These are phyloP conservation scores for Penicillium sp. DNA, from an alignment of 2,329 filamentous ascomycete genomes.

Conservation along the genomic window DNA sequence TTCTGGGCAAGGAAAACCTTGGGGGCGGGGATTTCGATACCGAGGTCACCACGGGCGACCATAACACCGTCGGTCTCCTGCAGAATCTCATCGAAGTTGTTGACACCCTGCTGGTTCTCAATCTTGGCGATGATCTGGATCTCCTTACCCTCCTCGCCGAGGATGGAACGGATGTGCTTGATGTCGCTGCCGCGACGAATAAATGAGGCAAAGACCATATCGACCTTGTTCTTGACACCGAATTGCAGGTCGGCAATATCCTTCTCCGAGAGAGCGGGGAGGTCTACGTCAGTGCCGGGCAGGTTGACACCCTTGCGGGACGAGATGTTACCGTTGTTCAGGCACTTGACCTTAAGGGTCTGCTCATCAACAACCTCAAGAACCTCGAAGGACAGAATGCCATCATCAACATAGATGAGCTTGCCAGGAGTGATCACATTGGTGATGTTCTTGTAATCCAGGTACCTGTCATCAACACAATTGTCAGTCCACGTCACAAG, in stretches of 20 bases:
- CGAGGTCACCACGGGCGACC: slow-evolving; percentile 97
- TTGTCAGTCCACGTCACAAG: slow-evolving; percentile 15
- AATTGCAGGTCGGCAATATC: slow-evolving; percentile 92
- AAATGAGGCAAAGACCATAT: slow-evolving; percentile 99
- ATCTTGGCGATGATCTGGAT: slow-evolving; percentile 99
- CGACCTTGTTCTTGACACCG: slow-evolving; percentile 96
- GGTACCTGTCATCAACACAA: slow-evolving; percentile 60
- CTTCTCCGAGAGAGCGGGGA: slow-evolving; percentile 96
- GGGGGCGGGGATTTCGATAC: slow-evolving; percentile 97
- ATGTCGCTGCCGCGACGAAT: slow-evolving; percentile 95
- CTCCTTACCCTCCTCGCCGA: slow-evolving; percentile 87
- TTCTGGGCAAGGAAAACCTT: slow-evolving; percentile 99
- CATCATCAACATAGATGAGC: slow-evolving; percentile 97
- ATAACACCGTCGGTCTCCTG: slow-evolving; percentile 97
- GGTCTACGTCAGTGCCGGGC: slow-evolving; percentile 96
- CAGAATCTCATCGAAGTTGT: slow-evolving; percentile 99
- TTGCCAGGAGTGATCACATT: slow-evolving; percentile 91
- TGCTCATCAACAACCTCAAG: slow-evolving; percentile 81
- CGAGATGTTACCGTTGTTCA: slow-evolving; percentile 98
- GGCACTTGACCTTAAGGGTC: slow-evolving; percentile 79
- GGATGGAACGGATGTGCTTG: slow-evolving; percentile 82
- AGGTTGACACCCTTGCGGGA: slow-evolving; percentile 99
- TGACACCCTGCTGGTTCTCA: slow-evolving; percentile 98
- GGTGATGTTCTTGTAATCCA: slow-evolving; percentile 99
- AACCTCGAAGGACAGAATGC: slow-evolving; percentile 95